Evolutionary conservation across 495 filamentous ascomycete species (phyloP).

Genomic region (Trichocladium uniseriatum): DNA sequence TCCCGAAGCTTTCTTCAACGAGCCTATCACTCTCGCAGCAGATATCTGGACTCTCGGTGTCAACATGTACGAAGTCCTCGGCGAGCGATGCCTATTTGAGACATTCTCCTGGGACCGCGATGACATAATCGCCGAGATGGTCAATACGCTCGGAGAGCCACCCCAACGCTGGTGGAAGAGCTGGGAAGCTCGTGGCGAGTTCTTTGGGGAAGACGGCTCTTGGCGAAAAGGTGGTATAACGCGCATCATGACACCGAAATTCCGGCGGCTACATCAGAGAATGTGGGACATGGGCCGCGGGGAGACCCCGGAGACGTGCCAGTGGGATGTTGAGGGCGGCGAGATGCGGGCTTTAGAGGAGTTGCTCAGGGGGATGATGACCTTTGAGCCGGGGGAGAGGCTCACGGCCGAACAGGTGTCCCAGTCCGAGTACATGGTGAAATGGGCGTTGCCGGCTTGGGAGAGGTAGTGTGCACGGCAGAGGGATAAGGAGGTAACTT

Average conservation of each 20-base stretch:
- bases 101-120: neutral
- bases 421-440: conserved; percentile 12
- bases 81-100: neutral
- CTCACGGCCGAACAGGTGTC: conserved; percentile 24
- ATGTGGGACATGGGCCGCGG: conserved; percentile 29
- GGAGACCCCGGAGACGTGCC: conserved; percentile 21
- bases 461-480: neutral
- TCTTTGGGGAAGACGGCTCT: neutral
- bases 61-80: neutral
- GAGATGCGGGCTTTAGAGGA: conserved; percentile 27
- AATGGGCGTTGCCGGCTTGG: conserved; percentile 13
- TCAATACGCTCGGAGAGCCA: neutral
- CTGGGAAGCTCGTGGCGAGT: neutral
- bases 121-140: neutral
- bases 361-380: conserved; percentile 29
- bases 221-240: neutral
- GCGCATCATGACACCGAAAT: neutral
- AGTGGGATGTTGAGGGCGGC: conserved; percentile 19
- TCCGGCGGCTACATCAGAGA: conserved; percentile 12
- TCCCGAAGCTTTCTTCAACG: neutral
- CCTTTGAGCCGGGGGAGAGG: conserved; percentile 30
- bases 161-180: neutral
- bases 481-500: too few relatives aligned
- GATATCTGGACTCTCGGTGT: conserved; percentile 1
- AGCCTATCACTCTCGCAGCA: neutral